Evolutionary conservation across 2,329 filamentous ascomycete species (phyloP), one percentile per base, ranked within the genome.

Genomic region (Herpotrichia juniperi): DNA sequence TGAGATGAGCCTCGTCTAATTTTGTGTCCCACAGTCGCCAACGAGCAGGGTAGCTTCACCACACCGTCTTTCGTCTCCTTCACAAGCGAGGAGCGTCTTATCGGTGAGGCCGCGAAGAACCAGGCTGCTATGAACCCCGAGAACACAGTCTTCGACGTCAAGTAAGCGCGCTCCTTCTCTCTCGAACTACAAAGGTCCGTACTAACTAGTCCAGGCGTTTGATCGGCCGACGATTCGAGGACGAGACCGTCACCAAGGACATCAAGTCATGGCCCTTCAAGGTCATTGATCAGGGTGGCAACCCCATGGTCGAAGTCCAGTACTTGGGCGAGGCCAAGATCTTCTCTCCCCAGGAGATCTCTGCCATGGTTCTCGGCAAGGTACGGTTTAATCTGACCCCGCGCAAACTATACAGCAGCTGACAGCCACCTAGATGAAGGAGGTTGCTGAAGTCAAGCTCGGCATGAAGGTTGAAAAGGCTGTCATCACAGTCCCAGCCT

Each of bases 41-140:
- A 97, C 83, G 93, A 97, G 87, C 93, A 97, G 88, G 93, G 93
- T 86, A 93, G 87, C 82, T 96, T 96, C 83, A 97, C 94, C 76
- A 97, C 94, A 62, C 94, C 94, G 67, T 97, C 94, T 52, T 99
- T 97, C 85, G 94, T 99, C 76, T 96, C 91, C 71, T 99, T 99
- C 87, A 97, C 92, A 77, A 88, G 93, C 73, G 91, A 96, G 84
- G 94, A 99, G 86, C 93, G 94, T 80, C 83, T 99, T 82, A 97
- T 97, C 75, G 94, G 94, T 84, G 94, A 97, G 86, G 93, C 94
- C 57, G 94, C 94, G 76, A 99, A 97, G 90, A 99, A 99, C 86
- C 93, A 97, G 87, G 94, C 93, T 76, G 93, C 94, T 74, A 96
- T 97, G 91, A 99, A 99, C 90, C 94, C 94, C 61, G 80, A 80